phyloP scores from a whole-genome alignment of 352 stramenopile species.

The Plasmopara halstedii region DNA sequence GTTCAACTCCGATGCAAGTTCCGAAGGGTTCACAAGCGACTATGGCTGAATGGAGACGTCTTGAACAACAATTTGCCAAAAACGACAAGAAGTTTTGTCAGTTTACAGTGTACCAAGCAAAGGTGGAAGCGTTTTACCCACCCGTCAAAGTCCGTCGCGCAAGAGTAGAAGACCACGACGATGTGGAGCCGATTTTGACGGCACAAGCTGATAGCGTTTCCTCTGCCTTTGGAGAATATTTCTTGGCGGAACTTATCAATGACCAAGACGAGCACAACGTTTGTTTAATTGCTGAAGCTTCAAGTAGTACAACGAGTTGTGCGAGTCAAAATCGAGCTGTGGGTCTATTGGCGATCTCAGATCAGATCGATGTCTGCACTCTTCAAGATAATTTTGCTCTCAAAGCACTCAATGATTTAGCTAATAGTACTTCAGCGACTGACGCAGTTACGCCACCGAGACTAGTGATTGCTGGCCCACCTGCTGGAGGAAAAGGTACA shows the following conservation, averaged over 20 bases:
- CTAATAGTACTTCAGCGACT: constrained; percentile 24
- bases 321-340: constrained; percentile 35
- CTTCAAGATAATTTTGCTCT: constrained; percentile 86
- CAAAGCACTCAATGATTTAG: constrained; percentile 66
- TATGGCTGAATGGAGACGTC: constrained; percentile 1
- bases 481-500: constrained; percentile 91
- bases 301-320: constrained; percentile 12
- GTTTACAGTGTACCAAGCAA: constrained; percentile 43
- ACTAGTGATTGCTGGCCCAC: constrained; percentile 86
- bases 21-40: background rate
- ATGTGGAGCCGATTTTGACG: constrained; percentile 62
- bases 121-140: constrained; percentile 27
- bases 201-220: constrained; percentile 55
- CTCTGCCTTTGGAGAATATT: constrained; percentile 86
- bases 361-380: constrained; percentile 73
- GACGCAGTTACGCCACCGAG: constrained; percentile 32
- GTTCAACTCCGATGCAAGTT: constrained; percentile 4
- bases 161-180: constrained; percentile 76
- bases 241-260: constrained; percentile 88
- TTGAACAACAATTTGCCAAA: constrained; percentile 27
- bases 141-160: constrained; percentile 50
- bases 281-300: constrained; percentile 60
- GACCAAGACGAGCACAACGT: constrained; percentile 82
- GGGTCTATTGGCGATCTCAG: constrained; percentile 73
- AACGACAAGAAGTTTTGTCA: constrained; percentile 34